Base-by-base conservation (phyloP, 306 rosid species). In the Ziziphus jujuba region DNA sequence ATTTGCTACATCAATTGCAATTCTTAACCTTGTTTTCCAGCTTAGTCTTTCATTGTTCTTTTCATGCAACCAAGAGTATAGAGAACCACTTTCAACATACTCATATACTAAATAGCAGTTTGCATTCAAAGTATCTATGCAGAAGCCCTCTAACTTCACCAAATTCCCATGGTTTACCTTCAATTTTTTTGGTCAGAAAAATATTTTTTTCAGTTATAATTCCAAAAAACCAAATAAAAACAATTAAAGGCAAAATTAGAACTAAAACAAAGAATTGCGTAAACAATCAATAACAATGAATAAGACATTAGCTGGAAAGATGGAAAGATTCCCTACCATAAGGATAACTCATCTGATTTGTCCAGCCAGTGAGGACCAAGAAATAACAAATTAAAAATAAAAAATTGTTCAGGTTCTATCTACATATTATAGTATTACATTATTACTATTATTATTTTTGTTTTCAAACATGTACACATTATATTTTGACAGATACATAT, bases 101-200 rank as follows among this genome's bases (percentile, higher is more conserved):
- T 90, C 98, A 14, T 93, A 93, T 13, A 90, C 82, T 25, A 93
- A 84, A 77, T 81, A 90, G 83, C 98, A 93, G 33, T 72, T 86
- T 40, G 79, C 84, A 79, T 84, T 91, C 21, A 77, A 89, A 12
- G 68, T 69, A 72, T 90, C 97, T 47, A 90, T 79, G 90, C 98
- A 88, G 56, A 93, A 93, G 35, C 98, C 98, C 48, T 90, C 98
- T 51, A 93, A 72, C 83, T 85, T 93, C 87, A 93, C 97, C 76
- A 93, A 63, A 77, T 79, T 93, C 73, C 98, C 98, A 77, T 93
- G 98, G 84, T 93, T 93, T 36, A 93, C 96, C 98, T 93, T 67
- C 85, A 78, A 58, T 59, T 70, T 19, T 50, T 8, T 10, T 25
- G 3, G 66, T 51, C 62, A 57, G n/a, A 16, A 15, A 19, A 24